Base-by-base conservation (phyloP, 75 land plant species). In the Azolla pinnata region DNA sequence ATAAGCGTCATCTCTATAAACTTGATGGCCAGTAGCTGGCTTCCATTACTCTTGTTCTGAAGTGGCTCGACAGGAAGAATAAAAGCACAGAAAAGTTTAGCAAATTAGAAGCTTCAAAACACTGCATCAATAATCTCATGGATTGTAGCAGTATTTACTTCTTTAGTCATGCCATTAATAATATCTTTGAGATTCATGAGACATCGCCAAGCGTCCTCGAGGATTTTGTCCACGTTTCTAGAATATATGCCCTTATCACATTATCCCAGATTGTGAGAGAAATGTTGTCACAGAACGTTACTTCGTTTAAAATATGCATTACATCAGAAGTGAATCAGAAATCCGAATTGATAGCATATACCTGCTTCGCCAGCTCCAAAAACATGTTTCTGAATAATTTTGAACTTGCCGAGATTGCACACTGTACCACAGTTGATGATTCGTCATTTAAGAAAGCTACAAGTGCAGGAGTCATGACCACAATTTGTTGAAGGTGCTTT, bases 381-480 rank as follows among this genome's bases (percentile, higher is more conserved):
- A 93, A 62, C n/a, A 71, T 77, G 33, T 10, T 55, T 5, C 84
- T 79, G 69, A 86, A 93, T 24, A 93, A 55, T 65, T 72, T 69
- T 29, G 81, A 76, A 17, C 80, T 87, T 47, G 61, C 74, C 24
- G 79, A 59, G 27, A 93, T 79, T 4, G 87, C 90, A 34, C 93
- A 87, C 34, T 96, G 76, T 57, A 79, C 85, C 61, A 93, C 90
- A 33, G 96, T 96, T 10, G 98, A 90, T 20, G 79, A 63, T 54
- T 54, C 65, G 59, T 89, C 98, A 19, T 72, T 52, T 46, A 93
- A 57, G 32, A 86, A 62, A 25, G 72, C 35, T 24, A 81, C 74
- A 28, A 93, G 64, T 25, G 67, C 63, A 25, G 98, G 98, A 38
- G 83, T 78, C 56, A 86, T 76, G 34, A 78, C 73, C 42, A 85